These are phyloP conservation scores for Coemansia sp. DNA, from an alignment of 192 early-diverging fungal species.

Conservation along the genomic window DNA sequence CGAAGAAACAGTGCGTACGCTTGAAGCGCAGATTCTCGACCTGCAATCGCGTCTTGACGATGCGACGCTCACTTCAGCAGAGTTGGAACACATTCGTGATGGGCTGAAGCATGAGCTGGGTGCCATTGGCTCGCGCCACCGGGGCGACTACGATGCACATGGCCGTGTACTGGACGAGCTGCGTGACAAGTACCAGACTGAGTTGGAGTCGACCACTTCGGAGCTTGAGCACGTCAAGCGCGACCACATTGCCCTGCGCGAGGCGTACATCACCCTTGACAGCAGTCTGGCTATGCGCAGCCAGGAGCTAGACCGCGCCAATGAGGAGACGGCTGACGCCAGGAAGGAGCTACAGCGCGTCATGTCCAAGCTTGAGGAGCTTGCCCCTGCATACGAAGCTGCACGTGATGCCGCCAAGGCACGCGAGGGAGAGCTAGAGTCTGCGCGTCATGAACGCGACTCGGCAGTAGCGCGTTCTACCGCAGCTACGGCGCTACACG, in stretches of 20 bases:
- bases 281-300: slow-evolving; percentile 64
- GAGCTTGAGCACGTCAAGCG: slow-evolving; percentile 79
- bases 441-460: slow-evolving; percentile 62
- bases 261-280: slow-evolving; percentile 69
- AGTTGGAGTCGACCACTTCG: slow-evolving; percentile 73
- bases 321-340: slow-evolving; percentile 73
- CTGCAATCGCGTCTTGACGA: slow-evolving; percentile 78
- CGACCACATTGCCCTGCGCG: slow-evolving; percentile 65
- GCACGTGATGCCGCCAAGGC: slow-evolving; percentile 62
- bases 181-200: slow-evolving; percentile 81
- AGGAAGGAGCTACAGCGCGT: slow-evolving; percentile 72
- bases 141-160: slow-evolving; percentile 74
- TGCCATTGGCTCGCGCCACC: slow-evolving; percentile 67
- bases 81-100: slow-evolving; percentile 67
- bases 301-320: slow-evolving; percentile 69
- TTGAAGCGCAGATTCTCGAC: slow-evolving; percentile 72
- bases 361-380: slow-evolving; percentile 68
- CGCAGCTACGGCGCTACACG: slow-evolving; percentile 68
- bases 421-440: slow-evolving; percentile 59
- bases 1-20: slow-evolving; percentile 63
- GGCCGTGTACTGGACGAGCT: slow-evolving; percentile 69
- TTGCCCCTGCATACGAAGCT: slow-evolving; percentile 53
- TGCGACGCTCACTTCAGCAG: slow-evolving; percentile 65
- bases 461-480: slow-evolving; percentile 41
- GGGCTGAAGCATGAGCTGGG: slow-evolving; percentile 77